Base-by-base conservation (phyloP, 805 yeast species). In the Saturnispora halmiae region DNA sequence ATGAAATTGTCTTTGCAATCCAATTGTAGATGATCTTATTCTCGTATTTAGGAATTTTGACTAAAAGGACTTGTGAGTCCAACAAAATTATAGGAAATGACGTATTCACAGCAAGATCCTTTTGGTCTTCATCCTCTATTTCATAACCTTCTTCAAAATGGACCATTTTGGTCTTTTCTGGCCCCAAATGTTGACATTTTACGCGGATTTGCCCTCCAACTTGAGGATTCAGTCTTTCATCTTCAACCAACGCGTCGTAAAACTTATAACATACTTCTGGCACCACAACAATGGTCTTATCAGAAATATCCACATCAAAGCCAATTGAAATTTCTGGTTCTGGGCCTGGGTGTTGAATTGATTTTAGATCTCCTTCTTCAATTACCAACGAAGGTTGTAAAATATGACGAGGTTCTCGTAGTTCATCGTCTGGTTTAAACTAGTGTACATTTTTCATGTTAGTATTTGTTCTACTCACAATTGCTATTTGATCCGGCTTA, bases 211-310 rank as follows among this genome's bases (percentile, higher is more conserved):
- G 10, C 6, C 26, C 26, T 7, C 6, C 26, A 7, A 7, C 26
- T 10, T 10, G 6, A 7, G 26, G 9, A 22, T 22, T 10, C 26
- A 22, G 10, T 22, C 26, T 22, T 22, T 22, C 10, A 10, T 22
- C 26, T 22, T 22, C 26, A 6, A 22, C 26, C 26, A 22, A 22
- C 26, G 26, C 16, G 69, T 33, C 65, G 67, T 18, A 73, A 45
- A 9, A 64, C 53, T 50, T 72, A 75, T 45, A 76, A 65, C 6
- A 77, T 74, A 6, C 26, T 22, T 65, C 54, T 36, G 65, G 65
- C 18, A 16, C 16, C 9, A 25, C 20, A 4, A 34, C 22, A 15
- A 31, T 14, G 4, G 11, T 6, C 14, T 31, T 31, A 4, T 6
- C n/a, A 13, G 16, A 15, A 18, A 7, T 8, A 4, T 31, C 34